Base-by-base conservation (phyloP, 805 yeast genomes). In the Suhomyces emberorum region DNA sequence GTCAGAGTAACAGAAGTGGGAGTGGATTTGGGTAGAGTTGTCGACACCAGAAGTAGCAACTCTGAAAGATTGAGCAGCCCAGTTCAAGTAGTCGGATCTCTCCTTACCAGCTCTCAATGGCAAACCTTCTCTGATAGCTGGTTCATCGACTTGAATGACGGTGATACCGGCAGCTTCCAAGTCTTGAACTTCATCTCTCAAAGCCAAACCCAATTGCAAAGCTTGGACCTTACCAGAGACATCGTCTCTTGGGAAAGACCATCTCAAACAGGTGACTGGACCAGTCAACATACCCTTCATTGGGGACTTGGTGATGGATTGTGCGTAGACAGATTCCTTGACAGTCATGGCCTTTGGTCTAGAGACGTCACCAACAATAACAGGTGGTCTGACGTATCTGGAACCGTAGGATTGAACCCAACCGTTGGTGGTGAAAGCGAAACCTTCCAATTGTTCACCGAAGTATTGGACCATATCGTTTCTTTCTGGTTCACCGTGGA, bases 391-490 rank as follows among this genome's bases (percentile, higher is more conserved):
- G 57, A 93, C 99, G 75, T 93, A 93, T 79, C 99, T 87, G 52
- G 98, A 89, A 79, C 99, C 99, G 72, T 91, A 93, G 54, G 98
- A 93, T 80, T 93, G 99, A 60, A 93, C 99, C 99, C 99, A 93
- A 73, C 99, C 99, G 80, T 88, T 88, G 56, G 85, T 76, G 72
- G 98, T 93, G 82, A 93, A 93, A 55, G 95, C 96, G 69, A 85
- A 93, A 72, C 99, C 99, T 65, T 86, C 84, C 68, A 93, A 78
- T 78, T 88, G 88, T 78, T 93, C 98, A 79, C 98, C 99, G 54
- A 93, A 93, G 83, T 91, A 93, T 79, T 93, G 98, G 61, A 93
- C 98, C 99, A 93, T 93, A 77, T 93, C 99, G 77, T 93, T 93
- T 82, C 99, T 86, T 82, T 93, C 98, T 72, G 99, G 98, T 79